Base-by-base conservation (phyloP, 345 rosid species). In the Isatis tinctoria region DNA sequence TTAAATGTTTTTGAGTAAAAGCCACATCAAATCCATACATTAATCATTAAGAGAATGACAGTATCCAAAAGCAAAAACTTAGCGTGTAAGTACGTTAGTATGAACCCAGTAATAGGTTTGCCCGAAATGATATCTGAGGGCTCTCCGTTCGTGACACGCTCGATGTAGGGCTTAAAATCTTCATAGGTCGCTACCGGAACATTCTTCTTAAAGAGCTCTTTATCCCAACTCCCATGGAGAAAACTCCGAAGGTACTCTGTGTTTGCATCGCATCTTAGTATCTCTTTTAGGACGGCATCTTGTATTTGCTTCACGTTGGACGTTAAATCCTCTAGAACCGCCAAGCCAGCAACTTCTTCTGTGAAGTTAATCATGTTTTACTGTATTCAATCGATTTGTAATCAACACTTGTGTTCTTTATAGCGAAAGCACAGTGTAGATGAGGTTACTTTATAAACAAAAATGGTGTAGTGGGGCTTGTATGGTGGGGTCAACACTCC, bases 131-230 rank as follows among this genome's bases (percentile, higher is more conserved):
- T 32, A 7, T 32, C 35, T 32, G 35, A 32, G 8, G 35, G 7
- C 8, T 32, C 35, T 32, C 35, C 35, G 35, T 32, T 32, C 76
- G 8, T 43, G 44, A 65, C 43, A 47, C 43, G 69, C 8, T 65
- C 43, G 20, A 88, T 83, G 16, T 28, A 83, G 37, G 80, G 67
- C 73, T 70, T 85, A 74, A 87, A 74, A 78, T 87, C 89, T 54
- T 90, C 90, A 11, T 87, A 90, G 65, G 67, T 78, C 45, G 80
- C 87, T 24, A 86, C 67, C 2, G 88, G 89, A n/a, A 87, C 89
- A 39, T 69, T 83, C 49, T 74, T 63, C 79, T 81, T 87, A 83
- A 89, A 89, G 10, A 18, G 32, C 86, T 32, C 8, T 32, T 32
- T 32, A 6, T 32, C 35, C 1, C 8, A 32, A 6, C 35, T 32